Evolutionary conservation across 179 eudicot species (phyloP).

Genomic region (Beta lomatogona): DNA sequence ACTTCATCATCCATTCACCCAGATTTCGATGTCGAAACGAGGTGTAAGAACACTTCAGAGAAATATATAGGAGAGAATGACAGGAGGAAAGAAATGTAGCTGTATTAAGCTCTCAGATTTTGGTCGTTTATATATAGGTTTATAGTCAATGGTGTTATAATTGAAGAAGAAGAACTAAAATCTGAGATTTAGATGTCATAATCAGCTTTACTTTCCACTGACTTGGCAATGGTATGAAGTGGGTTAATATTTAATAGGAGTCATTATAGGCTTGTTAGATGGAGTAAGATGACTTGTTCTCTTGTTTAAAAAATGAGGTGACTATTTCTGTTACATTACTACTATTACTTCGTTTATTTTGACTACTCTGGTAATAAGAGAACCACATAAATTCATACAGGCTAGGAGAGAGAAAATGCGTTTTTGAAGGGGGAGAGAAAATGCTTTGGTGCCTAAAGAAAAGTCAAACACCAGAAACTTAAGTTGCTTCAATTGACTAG

Average conservation of each 20-base stretch:
- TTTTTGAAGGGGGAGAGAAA: too few species aligned
- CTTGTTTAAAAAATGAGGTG: background rate
- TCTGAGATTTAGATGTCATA: conserved; percentile 19
- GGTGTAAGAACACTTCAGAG: background rate
- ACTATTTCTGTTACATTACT: background rate
- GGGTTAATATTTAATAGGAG: conserved; percentile 27
- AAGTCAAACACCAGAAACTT: background rate
- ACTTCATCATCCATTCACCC: conserved; percentile 7
- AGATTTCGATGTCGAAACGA: background rate
- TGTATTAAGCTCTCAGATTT: background rate
- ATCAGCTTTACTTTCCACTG: conserved; percentile 28
- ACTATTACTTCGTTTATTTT: background rate
- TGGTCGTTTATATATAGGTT: background rate
- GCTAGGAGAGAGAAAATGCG: conserved; percentile 5
- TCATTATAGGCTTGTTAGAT: conserved; percentile 25
- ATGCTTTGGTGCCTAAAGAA: background rate
- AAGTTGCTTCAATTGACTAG: conserved; percentile 13
- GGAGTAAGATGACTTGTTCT: conserved; percentile 28
- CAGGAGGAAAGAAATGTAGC: background rate
- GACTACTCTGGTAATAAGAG: conserved; percentile 1
- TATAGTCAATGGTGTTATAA: conserved; percentile 10
- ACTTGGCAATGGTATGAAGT: conserved; percentile 27
- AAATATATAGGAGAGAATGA: background rate
- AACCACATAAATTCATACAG: background rate
- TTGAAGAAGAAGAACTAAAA: conserved; percentile 9